A percentile compares a stretch with the other conserved stretches of the same genome.
These are phyloP conservation scores for Cytospora schulzeri DNA, from an alignment of 2,329 filamentous ascomycete species.

Conservation along the genomic window DNA sequence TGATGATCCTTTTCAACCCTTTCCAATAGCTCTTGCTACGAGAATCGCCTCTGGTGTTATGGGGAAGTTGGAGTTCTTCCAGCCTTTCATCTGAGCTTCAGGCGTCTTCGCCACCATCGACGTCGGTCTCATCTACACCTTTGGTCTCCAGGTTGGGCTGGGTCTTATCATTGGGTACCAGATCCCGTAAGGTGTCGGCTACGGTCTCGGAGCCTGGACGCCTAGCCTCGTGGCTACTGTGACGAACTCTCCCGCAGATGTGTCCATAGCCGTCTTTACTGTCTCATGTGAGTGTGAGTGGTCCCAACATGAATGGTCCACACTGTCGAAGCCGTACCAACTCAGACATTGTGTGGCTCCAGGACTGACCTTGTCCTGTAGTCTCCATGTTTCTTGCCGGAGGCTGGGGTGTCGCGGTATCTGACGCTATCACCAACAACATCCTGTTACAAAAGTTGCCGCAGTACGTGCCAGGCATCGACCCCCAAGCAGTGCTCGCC, in stretches of 20 bases:
- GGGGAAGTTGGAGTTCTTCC: constrained; percentile 14
- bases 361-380: not conserved
- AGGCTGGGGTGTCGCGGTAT: constrained; percentile 12
- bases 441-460: constrained; percentile 5
- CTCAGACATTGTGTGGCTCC: too few relatives aligned
- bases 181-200: constrained; percentile 18
- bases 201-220: constrained; percentile 7
- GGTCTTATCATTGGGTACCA: constrained; percentile 19
- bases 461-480: constrained; percentile 8
- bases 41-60: constrained; percentile 5
- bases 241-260: constrained; percentile 11
- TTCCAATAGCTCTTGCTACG: constrained; percentile 7
- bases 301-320: not conserved
- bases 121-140: constrained; percentile 12
- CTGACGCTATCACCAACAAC: constrained; percentile 16
- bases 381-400: constrained; percentile 4
- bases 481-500: not conserved
- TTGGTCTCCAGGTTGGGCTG: constrained; percentile 2
- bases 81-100: constrained; percentile 12
- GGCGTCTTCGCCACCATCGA: constrained; percentile 11
- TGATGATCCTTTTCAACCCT: too few relatives aligned
- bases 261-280: constrained; percentile 12
- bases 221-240: constrained; percentile 17
- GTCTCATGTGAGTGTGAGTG: constrained; percentile 21
- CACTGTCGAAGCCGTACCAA: too few relatives aligned